Conservation (phyloP, 331 rosid genomes). For the Telfairia occidentalis region DNA sequence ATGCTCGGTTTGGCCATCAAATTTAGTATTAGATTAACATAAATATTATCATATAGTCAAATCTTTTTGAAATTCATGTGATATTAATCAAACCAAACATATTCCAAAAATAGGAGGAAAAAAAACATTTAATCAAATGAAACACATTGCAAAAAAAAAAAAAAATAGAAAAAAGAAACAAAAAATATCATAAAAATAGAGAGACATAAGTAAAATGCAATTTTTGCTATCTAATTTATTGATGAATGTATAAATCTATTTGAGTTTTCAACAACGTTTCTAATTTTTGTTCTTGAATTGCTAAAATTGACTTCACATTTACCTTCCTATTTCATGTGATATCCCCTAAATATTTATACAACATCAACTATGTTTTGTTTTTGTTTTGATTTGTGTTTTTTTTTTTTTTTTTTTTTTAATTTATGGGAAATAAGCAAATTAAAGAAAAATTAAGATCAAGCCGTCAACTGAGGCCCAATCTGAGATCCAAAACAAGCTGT, state of each 20-base stretch:
- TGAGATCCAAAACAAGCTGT: conserved; percentile 28
- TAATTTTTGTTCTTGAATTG: neutral
- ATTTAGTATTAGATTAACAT: no score
- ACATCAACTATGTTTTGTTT: neutral
- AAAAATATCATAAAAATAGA: no score
- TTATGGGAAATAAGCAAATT: neutral
- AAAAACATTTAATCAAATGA: neutral
- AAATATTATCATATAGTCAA: no score
- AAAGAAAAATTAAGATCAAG: neutral
- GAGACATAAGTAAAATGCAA: neutral
- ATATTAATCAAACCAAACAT: no score
- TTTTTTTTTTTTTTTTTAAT: neutral
- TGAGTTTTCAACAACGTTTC: neutral
- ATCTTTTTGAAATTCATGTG: no score
- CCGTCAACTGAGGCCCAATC: conserved; percentile 33
- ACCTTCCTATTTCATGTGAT: no score
- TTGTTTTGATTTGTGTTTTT: no score
- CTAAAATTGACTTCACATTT: no score
- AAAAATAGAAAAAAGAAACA: no score
- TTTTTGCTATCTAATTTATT: neutral
- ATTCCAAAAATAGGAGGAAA: no score
- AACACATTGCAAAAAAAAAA: no score
- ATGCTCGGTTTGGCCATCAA: no score
- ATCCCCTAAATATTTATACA: neutral
- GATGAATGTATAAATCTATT: neutral